These are phyloP conservation scores for Plectosphaerella cucumerina DNA, from an alignment of 2,329 filamentous ascomycete species.

Conservation along the genomic window DNA sequence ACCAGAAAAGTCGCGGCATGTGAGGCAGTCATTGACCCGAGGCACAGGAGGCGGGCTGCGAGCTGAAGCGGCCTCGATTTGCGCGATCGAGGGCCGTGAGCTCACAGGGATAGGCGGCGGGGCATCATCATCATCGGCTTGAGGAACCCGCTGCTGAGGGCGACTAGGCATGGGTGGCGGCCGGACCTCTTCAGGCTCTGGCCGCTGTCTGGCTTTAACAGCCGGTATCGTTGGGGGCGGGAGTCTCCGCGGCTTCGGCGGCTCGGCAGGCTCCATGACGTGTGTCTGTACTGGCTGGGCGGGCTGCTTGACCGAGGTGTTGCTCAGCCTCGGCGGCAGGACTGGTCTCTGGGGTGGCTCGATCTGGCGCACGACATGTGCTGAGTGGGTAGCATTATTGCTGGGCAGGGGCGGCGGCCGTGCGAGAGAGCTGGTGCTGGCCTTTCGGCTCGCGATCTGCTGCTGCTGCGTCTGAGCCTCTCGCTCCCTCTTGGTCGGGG, in stretches of 20 bases:
- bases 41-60: constrained; percentile 22
- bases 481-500: constrained; percentile 49
- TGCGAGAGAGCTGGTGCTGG: background rate
- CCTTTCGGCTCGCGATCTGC: constrained; percentile 18
- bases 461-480: constrained; percentile 40
- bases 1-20: constrained; percentile 82
- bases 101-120: constrained; percentile 50
- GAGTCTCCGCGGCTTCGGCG: constrained; percentile 8
- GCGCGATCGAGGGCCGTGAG: constrained; percentile 47
- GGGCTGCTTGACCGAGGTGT: constrained; percentile 34
- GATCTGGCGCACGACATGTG: constrained; percentile 27
- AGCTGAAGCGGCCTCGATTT: constrained; percentile 41
- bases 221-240: constrained; percentile 9
- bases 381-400: constrained; percentile 31
- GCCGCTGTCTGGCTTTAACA: constrained; percentile 4
- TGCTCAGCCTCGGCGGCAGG: constrained; percentile 47
- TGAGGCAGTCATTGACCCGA: constrained; percentile 54
- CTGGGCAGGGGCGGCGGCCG: constrained; percentile 21
- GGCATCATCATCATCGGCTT: constrained; percentile 21
- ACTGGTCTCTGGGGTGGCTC: constrained; percentile 30
- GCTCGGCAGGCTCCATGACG: constrained; percentile 2
- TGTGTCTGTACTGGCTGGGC: constrained; percentile 15
- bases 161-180: constrained; percentile 7
- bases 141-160: background rate
- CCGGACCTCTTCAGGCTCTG: background rate